Conservation (phyloP, 2,329 filamentous ascomycete genomes). For the Fusarium sp. region DNA sequence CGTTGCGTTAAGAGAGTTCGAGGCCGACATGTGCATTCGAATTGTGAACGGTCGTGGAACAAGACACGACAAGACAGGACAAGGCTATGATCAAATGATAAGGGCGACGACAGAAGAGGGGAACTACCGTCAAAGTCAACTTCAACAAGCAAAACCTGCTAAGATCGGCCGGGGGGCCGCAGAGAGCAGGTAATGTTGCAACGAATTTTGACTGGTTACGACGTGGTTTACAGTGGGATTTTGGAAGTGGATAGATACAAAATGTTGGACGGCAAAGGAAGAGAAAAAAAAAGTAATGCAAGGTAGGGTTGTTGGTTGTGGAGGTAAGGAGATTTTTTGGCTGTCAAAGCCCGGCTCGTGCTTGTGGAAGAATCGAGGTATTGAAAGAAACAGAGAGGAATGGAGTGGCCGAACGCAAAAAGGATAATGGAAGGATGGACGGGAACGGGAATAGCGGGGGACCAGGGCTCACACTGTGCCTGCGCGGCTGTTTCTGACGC, state of each 20-base stretch:
- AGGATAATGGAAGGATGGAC: slow-evolving; percentile 40
- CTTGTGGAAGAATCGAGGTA: slow-evolving; percentile 28
- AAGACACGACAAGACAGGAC: slow-evolving; percentile 3
- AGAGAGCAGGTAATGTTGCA: slow-evolving; percentile 31
- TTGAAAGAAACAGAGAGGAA: slow-evolving; percentile 42
- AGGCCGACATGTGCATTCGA: slow-evolving; percentile 45
- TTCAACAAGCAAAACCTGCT: slow-evolving; percentile 27
- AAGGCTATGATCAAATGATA: slow-evolving; percentile 28
- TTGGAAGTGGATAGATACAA: slow-evolving; percentile 28
- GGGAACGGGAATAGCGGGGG: slow-evolving; percentile 45
- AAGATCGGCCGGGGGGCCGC: slow-evolving; percentile 39
- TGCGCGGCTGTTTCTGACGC: slow-evolving; percentile 31
- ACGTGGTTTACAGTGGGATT: slow-evolving; percentile 33
- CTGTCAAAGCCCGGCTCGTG: slow-evolving; percentile 39
- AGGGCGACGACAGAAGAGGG: slow-evolving; percentile 30
- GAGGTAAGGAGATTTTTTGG: slow-evolving; percentile 47
- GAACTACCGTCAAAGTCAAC: slow-evolving; percentile 30
- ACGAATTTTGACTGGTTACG: slow-evolving; percentile 25
- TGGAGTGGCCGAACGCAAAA: slow-evolving; percentile 43
- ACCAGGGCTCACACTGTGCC: slow-evolving; percentile 36
- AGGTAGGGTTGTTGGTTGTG: slow-evolving; percentile 32
- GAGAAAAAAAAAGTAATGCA: slow-evolving; percentile 8
- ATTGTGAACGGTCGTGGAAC: slow-evolving; percentile 21
- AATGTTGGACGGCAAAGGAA: slow-evolving; percentile 2
- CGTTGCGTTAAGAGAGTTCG: slow-evolving; percentile 40